Conservation (phyloP, 2,329 filamentous ascomycete species). For the Aspergillus sp. region DNA sequence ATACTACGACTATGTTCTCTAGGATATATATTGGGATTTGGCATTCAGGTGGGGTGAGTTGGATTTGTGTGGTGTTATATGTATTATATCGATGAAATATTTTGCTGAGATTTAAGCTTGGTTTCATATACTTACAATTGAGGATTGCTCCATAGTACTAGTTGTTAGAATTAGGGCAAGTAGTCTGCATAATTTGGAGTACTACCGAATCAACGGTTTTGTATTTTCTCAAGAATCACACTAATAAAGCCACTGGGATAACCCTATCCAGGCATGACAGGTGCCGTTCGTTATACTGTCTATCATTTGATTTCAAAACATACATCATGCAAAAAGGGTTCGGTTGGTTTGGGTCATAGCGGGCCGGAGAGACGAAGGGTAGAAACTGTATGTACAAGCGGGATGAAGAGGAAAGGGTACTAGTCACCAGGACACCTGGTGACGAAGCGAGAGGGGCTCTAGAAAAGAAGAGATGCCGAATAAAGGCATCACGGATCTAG, state of each 20-base stretch:
- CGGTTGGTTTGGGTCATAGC: not conserved
- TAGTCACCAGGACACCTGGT: not conserved
- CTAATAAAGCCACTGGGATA: not conserved
- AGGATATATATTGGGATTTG: too few relatives aligned
- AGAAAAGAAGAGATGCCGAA: not conserved
- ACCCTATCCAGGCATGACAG: not conserved
- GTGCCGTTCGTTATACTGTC: not conserved
- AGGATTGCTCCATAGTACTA: too few relatives aligned
- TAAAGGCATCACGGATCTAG: not conserved
- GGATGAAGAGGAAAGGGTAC: not conserved
- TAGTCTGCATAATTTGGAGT: too few relatives aligned
- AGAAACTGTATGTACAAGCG: not conserved
- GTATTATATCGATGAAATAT: too few relatives aligned
- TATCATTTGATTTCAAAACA: constrained; percentile 1
- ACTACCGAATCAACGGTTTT: not conserved
- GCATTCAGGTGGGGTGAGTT: too few relatives aligned
- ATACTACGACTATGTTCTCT: not conserved
- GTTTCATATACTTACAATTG: too few relatives aligned
- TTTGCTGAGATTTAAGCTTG: too few relatives aligned
- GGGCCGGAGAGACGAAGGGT: not conserved
- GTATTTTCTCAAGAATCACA: not conserved
- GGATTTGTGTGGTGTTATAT: too few relatives aligned
- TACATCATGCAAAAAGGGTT: constrained; percentile 2
- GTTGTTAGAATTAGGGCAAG: too few relatives aligned
- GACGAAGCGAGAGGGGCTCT: not conserved